These are phyloP conservation scores for Aureobasidium sp. DNA, from an alignment of 2,329 filamentous ascomycete species.

Conservation along the genomic window DNA sequence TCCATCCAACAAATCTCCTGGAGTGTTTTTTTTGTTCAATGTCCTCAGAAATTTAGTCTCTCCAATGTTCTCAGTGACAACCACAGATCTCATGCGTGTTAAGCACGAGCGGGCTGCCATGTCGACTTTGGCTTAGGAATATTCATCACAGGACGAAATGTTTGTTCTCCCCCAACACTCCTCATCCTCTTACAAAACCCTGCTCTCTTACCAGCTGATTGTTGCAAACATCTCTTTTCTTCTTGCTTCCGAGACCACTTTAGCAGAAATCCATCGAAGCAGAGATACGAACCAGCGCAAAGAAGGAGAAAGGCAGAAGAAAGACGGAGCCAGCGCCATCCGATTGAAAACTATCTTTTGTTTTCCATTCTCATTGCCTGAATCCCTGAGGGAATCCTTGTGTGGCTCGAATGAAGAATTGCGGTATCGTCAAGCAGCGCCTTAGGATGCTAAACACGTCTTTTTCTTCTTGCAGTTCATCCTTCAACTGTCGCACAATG, in stretches of 20 bases:
- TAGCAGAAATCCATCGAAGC: neutral
- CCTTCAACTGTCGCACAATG: neutral
- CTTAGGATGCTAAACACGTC: constrained; percentile 10
- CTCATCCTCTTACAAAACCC: neutral
- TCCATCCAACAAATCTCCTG: neutral
- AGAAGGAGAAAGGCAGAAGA: neutral
- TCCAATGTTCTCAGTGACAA: constrained; percentile 20
- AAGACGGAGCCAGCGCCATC: constrained; percentile 29
- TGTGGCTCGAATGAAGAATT: neutral
- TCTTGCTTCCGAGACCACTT: neutral
- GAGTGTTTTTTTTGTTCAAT: neutral
- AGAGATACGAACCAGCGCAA: neutral
- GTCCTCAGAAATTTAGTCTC: constrained; percentile 21
- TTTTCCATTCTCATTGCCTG: neutral
- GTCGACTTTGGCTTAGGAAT: constrained; percentile 21
- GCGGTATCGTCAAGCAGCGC: constrained; percentile 6
- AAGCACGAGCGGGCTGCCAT: constrained; percentile 15
- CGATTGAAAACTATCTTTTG: constrained; percentile 34
- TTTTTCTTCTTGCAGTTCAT: neutral
- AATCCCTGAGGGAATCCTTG: neutral
- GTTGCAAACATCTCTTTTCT: neutral
- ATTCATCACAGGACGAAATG: constrained; percentile 19
- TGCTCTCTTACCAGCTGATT: neutral
- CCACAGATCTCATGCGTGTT: constrained; percentile 9
- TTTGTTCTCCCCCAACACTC: neutral